Percentiles rank a stretch among this genome's conserved stretches.
phyloP scores from a whole-genome alignment of 1,139 yeast genomes.

The Yamadazyma friedrichii region DNA sequence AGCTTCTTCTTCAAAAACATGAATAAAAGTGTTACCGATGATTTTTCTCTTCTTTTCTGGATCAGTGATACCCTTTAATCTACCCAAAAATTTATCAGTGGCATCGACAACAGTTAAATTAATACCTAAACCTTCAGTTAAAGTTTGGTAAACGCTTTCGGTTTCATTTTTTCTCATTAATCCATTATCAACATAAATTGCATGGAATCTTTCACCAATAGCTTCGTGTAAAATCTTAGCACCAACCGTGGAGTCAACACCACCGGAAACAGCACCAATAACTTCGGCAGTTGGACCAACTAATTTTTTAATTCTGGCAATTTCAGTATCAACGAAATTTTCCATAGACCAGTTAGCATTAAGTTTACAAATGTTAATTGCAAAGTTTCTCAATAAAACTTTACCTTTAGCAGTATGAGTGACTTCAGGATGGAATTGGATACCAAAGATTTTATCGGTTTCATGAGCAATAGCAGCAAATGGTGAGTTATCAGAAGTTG shows the following conservation, averaged over 20 bases:
- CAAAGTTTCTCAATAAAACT: conserved; percentile 83
- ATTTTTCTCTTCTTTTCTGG: conserved; percentile 99
- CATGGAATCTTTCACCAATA: conserved; percentile 98
- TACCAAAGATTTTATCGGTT: conserved; percentile 76
- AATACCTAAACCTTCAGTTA: conserved; percentile 91
- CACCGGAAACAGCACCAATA: conserved; percentile 99
- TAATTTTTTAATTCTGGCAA: conserved; percentile 80
- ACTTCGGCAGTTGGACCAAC: conserved; percentile 99
- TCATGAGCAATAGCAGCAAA: conserved; percentile 88
- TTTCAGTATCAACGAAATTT: conserved; percentile 95
- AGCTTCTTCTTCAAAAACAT: conserved; percentile 95
- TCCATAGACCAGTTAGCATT: conserved; percentile 96
- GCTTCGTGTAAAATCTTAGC: conserved; percentile 98
- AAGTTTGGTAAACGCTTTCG: conserved; percentile 78
- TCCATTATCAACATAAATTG: conserved; percentile 96
- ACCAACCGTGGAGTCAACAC: conserved; percentile 99
- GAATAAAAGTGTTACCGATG: conserved; percentile 96
- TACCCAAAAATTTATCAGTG: conserved; percentile 78
- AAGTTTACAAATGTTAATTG: conserved; percentile 85
- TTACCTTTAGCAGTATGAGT: conserved; percentile 95
- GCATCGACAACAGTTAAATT: conserved; percentile 95
- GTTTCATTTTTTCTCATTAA: conserved; percentile 96
- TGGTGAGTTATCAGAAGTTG: conserved; percentile 92
- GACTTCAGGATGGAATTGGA: conserved; percentile 99
- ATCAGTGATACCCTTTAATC: conserved; percentile 91